Conservation (phyloP, 2,329 filamentous ascomycete species). For the Clonostachys solani region DNA sequence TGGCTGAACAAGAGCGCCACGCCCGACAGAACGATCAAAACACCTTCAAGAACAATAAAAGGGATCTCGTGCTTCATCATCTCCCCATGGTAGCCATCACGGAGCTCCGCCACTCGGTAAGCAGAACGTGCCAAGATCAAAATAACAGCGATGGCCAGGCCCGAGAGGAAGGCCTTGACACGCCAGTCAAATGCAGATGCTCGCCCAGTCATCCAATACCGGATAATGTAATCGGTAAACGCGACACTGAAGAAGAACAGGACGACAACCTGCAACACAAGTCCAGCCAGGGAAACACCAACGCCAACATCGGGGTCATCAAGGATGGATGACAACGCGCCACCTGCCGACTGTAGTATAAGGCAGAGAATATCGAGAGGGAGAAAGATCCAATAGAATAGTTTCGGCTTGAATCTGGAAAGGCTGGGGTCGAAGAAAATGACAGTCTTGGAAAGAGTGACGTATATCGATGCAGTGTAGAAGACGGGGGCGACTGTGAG, state of each 20-base stretch:
- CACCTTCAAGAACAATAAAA: conserved; percentile 50
- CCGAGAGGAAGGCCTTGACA: conserved; percentile 41
- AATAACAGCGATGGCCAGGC: conserved; percentile 47
- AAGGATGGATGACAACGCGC: conserved; percentile 42
- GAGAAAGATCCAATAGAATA: conserved; percentile 46
- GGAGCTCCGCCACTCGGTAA: conserved; percentile 63
- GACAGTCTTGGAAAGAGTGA: conserved; percentile 47
- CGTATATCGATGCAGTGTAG: conserved; percentile 61
- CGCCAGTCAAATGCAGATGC: conserved; percentile 17
- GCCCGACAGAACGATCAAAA: conserved; percentile 28
- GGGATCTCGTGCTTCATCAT: conserved; percentile 47
- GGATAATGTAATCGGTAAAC: conserved; percentile 45
- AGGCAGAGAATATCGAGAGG: conserved; percentile 54
- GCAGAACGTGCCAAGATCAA: conserved; percentile 59
- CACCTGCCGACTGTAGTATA: conserved; percentile 51
- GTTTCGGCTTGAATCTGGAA: conserved; percentile 35
- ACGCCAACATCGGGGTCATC: conserved; percentile 27
- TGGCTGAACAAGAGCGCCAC: conserved; percentile 30
- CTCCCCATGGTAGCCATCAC: conserved; percentile 53
- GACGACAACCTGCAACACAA: conserved; percentile 54
- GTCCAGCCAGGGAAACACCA: conserved; percentile 41
- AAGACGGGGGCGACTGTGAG: conserved; percentile 45
- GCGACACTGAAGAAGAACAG: conserved; percentile 45
- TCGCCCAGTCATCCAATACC: conserved; percentile 25
- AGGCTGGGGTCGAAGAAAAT: conserved; percentile 30